phyloP scores from a whole-genome alignment of 2,329 filamentous ascomycete genomes.

The Colletotrichum sp. region DNA sequence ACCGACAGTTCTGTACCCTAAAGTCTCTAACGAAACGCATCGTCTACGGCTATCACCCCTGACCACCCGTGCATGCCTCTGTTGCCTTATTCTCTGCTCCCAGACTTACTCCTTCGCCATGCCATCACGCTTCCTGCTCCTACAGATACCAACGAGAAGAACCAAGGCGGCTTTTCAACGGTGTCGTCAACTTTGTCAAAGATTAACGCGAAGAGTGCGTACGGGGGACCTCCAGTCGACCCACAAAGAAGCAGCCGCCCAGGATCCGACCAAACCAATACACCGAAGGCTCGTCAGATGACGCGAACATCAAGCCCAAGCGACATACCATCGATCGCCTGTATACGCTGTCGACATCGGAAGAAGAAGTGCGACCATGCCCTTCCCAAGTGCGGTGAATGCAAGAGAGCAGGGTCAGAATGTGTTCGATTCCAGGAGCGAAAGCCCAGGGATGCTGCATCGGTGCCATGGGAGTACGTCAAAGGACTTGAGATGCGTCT shows the following conservation, averaged over 20 bases:
- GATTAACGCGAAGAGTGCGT: neutral
- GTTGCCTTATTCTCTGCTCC: neutral
- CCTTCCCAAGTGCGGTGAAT: neutral
- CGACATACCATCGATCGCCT: neutral
- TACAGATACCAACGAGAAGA: neutral
- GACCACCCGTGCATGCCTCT: neutral
- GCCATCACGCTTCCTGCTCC: neutral
- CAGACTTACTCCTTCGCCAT: neutral
- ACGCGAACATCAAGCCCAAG: neutral
- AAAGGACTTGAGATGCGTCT: neutral
- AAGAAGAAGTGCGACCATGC: conserved; percentile 9
- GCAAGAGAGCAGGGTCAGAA: neutral
- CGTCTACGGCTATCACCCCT: neutral
- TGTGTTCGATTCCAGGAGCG: neutral
- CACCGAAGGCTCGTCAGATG: neutral
- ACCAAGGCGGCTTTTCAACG: neutral
- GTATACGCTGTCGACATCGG: neutral
- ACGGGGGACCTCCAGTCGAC: neutral
- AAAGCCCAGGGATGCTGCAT: neutral
- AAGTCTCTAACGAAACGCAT: neutral
- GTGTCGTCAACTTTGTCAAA: neutral
- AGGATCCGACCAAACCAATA: neutral
- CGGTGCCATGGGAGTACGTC: conserved; percentile 5
- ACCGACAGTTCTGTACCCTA: neutral
- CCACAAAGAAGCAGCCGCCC: neutral